Base-by-base conservation (phyloP, 2,329 filamentous ascomycete genomes). In the Exophiala lecanii-corni region DNA sequence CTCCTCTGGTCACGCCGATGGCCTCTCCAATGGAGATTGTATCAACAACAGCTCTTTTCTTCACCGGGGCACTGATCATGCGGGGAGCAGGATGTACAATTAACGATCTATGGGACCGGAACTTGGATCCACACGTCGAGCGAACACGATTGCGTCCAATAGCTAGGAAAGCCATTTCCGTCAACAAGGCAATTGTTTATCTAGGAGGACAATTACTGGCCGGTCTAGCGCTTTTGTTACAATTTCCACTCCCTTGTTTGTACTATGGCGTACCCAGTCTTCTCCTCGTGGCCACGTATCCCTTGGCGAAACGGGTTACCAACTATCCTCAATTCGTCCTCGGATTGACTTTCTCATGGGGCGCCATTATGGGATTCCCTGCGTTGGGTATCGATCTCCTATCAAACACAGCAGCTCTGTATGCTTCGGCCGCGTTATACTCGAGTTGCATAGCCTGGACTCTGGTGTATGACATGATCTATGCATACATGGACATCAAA, bases 21-120 rank as follows among this genome's bases (percentile, higher is more conserved):
- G 52, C 55, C 5, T 51, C 50, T 16, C 62, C 62, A 5, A 40
- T 59, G 19, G 62, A 68, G 35, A 58, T 71, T 5, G 36, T 63
- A 46, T 65, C 61, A 36, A 64, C 62, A 28, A 59, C 57, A 30
- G 66, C 57, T 16, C 60, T 65, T 18, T 69, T 66, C 50, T 69
- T 65, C 51, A 62, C 59, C 10, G 63, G 66, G 30, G 69, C 68
- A 12, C 56, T 76, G 49, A 64, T 77, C 39, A 67, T 76, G 61
- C 67, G 74, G 39, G 68, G 72, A 18, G 68, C 68, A 15, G 65
- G 70, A 3, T 79, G 75, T 55, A 67, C 73, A 0, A 77, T 76
- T 62, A 79, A 79, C 55, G 75, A 79, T 53, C 66, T 70, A 23
- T 68, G 73, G 58, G 76, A 79, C 51, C 67, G 70, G 36, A 71